Evolutionary conservation across 345 rosid genomes (phyloP), one percentile per base, ranked within the genome.

Genomic region (Arabidopsis arenosa): DNA sequence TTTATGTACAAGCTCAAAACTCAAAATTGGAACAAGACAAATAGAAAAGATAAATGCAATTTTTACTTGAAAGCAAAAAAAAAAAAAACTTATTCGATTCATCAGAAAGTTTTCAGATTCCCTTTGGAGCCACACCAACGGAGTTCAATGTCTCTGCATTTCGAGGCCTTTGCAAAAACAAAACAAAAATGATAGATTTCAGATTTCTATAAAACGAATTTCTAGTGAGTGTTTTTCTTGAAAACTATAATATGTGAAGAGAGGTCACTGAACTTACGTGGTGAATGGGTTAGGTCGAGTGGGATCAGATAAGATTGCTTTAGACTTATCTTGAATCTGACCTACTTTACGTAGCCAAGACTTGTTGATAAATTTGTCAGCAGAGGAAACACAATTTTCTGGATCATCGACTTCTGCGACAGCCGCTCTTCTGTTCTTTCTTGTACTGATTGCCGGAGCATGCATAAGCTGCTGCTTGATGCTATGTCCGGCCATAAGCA

Each of bases 281-380:
- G 83, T 80, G 75, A 62, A 85, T 13, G 83, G 83, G 76, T 80
- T 45, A 1, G 83, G 73, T 30, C 75, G 81, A 52, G 75, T 52
- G 5, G 81, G 68, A 63, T 76, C 83, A 51, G 74, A 47, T 33
- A 76, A 75, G 44, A 58, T 14, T 0, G 66, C 76, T 10, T 68
- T 71, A 55, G 79, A 73, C 30, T 68, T 43, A 5, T 88, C 83
- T 73, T 86, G 88, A 40, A 86, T 80, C 68, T 81, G 83, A 44
- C 81, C 88, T 9, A 89, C 75, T 73, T 84, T 85, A 21, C 89
- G 58, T 12, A 84, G 75, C 82, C 88, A 83, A 33, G 91, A 83
- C 49, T 85, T 84, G 68, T 76, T 79, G 75, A 80, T 43, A 30
- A 80, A 86, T 35, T 82, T 83, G 10, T 82, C 64, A 5, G 77